These are phyloP conservation scores for Gentiana dahurica DNA, from an alignment of 257 asterid genomes.

Conservation along the genomic window DNA sequence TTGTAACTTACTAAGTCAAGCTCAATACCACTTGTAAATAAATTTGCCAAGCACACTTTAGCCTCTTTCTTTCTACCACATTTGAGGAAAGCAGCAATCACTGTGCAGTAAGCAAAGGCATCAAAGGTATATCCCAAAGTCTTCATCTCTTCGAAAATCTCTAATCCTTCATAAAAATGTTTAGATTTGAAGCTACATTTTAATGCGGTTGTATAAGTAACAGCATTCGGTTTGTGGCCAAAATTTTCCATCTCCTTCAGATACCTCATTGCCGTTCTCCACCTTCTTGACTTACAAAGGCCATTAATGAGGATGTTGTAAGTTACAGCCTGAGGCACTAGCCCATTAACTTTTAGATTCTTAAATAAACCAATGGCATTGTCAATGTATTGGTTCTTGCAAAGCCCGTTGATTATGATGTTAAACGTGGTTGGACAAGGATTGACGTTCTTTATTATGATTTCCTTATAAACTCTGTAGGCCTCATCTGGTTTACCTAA, in stretches of 20 bases:
- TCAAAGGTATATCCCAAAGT: constrained; percentile 68
- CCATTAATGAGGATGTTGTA: constrained; percentile 72
- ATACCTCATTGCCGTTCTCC: constrained; percentile 39
- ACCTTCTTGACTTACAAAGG: constrained; percentile 41
- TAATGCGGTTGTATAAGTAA: constrained; percentile 76
- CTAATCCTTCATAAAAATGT: constrained; percentile 46
- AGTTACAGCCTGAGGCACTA: constrained; percentile 49
- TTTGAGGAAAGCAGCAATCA: constrained; percentile 56
- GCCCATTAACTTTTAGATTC: constrained; percentile 42
- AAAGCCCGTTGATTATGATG: constrained; percentile 72
- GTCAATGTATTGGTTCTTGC: constrained; percentile 40
- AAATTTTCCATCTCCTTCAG: constrained; percentile 48
- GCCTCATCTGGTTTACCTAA: constrained; percentile 64
- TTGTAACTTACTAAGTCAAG: constrained; percentile 71
- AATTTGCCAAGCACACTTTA: constrained; percentile 36
- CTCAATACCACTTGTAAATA: constrained; percentile 66
- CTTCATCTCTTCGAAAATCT: constrained; percentile 69
- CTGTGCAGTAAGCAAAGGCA: constrained; percentile 65
- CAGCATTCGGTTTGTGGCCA: constrained; percentile 57
- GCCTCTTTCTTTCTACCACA: constrained; percentile 35
- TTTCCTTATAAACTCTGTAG: constrained; percentile 46
- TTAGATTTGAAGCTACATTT: constrained; percentile 50
- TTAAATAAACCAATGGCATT: constrained; percentile 60
- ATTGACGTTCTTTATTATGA: constrained; percentile 30
- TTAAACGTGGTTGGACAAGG: constrained; percentile 56